phyloP scores from a whole-genome alignment of 768 basidiomycete genomes.

The Baorangia bicolor region DNA sequence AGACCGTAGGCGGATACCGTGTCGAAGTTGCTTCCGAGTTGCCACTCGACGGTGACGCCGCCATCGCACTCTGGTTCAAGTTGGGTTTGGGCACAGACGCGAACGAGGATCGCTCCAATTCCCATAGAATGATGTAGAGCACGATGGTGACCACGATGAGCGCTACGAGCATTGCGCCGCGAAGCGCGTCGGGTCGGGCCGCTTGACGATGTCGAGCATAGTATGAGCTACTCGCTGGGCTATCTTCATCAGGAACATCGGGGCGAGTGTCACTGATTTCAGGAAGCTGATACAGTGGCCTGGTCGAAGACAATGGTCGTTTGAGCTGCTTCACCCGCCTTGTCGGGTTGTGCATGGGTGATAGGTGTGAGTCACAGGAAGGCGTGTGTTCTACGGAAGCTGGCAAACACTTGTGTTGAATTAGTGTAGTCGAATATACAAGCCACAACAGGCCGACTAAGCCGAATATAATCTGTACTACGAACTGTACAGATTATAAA shows the following conservation, averaged over 20 bases:
- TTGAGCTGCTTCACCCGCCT: slow-evolving; percentile 16
- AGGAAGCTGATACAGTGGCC: neutral
- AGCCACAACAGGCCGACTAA: no score
- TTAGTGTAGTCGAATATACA: no score
- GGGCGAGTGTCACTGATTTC: neutral
- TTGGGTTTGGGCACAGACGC: neutral
- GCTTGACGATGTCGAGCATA: slow-evolving; percentile 6
- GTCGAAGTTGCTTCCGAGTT: neutral
- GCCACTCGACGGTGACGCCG: neutral
- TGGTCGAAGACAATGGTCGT: slow-evolving; percentile 1
- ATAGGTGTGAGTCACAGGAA: neutral
- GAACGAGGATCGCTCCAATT: slow-evolving; percentile 16
- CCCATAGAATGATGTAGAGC: slow-evolving; percentile 23
- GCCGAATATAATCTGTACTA: no score
- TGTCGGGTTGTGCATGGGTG: slow-evolving; percentile 18
- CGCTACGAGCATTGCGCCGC: slow-evolving; percentile 14
- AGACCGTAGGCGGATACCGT: neutral
- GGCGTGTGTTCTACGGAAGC: no score
- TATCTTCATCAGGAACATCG: neutral
- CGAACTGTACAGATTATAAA: no score
- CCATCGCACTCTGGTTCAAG: neutral
- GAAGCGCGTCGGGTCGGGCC: slow-evolving; percentile 4
- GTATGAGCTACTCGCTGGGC: neutral
- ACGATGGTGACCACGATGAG: slow-evolving; percentile 20
- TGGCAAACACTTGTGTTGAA: no score